A percentile compares a stretch with the other conserved stretches of the same genome.
These are phyloP conservation scores for Saussurea involucrata DNA, from an alignment of 129 eudicot species.

Conservation along the genomic window DNA sequence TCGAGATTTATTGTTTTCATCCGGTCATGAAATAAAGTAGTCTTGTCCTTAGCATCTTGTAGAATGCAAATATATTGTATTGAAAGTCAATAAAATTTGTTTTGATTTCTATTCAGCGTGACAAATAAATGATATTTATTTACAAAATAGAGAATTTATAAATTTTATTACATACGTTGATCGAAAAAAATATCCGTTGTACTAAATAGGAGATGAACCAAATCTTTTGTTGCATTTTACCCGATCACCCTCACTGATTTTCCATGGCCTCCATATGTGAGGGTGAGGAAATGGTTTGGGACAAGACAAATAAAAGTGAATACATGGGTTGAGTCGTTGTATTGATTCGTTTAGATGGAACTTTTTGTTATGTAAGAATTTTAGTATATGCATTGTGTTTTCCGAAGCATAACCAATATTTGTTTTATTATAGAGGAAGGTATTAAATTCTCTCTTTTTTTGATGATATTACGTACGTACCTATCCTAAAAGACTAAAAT, in stretches of 20 bases:
- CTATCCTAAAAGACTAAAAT: not conserved
- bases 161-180: too few species aligned
- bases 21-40: not conserved
- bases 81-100: too few species aligned
- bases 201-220: too few species aligned
- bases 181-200: too few species aligned
- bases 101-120: too few species aligned
- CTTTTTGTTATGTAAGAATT: not conserved
- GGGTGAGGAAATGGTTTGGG: not conserved
- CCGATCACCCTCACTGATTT: too few species aligned
- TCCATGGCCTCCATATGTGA: not conserved
- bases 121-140: too few species aligned
- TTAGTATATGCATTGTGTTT: not conserved
- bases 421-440: not conserved
- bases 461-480: not conserved
- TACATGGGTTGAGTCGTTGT: not conserved
- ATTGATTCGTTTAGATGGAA: not conserved
- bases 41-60: not conserved
- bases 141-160: too few species aligned
- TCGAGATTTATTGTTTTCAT: not conserved
- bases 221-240: too few species aligned
- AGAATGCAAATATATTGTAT: not conserved
- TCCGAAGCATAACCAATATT: not conserved
- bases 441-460: not conserved
- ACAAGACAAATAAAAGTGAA: not conserved